phyloP scores from a whole-genome alignment of 129 eudicot species.

The Artemisia annua region DNA sequence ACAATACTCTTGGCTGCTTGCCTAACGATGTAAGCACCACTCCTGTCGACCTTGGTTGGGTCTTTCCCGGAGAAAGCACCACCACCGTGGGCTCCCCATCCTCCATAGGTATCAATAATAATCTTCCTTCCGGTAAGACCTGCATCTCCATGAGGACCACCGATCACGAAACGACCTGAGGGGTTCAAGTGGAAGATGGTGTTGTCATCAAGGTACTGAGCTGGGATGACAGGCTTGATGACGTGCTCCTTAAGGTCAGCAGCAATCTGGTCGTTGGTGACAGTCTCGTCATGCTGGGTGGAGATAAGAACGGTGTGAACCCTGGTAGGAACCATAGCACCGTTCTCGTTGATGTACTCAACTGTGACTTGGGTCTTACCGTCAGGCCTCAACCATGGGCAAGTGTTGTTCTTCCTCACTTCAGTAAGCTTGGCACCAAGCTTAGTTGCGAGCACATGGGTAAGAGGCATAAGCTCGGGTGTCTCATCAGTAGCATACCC shows the following conservation, averaged over 20 bases:
- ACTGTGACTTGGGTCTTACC: slow-evolving; percentile 49
- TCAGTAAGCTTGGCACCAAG: slow-evolving; percentile 63
- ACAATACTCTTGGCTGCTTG: slow-evolving; percentile 50
- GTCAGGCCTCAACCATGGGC: slow-evolving; percentile 49
- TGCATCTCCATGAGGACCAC: slow-evolving; percentile 69
- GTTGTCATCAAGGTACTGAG: slow-evolving; percentile 48
- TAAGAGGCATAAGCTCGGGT: slow-evolving; percentile 68
- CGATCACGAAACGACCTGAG: slow-evolving; percentile 42
- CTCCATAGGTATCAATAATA: slow-evolving; percentile 76
- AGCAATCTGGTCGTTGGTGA: slow-evolving; percentile 44
- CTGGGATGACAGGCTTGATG: slow-evolving; percentile 47
- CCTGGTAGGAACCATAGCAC: slow-evolving; percentile 48
- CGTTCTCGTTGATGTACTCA: slow-evolving; percentile 44
- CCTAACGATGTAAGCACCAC: slow-evolving; percentile 48
- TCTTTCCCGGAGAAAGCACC: slow-evolving; percentile 52
- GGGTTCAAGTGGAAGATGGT: slow-evolving; percentile 52
- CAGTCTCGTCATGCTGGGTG: slow-evolving; percentile 45
- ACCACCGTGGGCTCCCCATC: slow-evolving; percentile 69
- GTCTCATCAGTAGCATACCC: slow-evolving; percentile 78
- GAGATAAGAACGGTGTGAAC: slow-evolving; percentile 49
- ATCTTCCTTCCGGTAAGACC: slow-evolving; percentile 74
- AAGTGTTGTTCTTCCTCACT: slow-evolving; percentile 46
- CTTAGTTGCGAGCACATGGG: slow-evolving; percentile 74
- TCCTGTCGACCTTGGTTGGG: slow-evolving; percentile 64
- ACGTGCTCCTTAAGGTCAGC: slow-evolving; percentile 65